Conservation (phyloP, 805 yeast species). For the Lipomyces orientalis region DNA sequence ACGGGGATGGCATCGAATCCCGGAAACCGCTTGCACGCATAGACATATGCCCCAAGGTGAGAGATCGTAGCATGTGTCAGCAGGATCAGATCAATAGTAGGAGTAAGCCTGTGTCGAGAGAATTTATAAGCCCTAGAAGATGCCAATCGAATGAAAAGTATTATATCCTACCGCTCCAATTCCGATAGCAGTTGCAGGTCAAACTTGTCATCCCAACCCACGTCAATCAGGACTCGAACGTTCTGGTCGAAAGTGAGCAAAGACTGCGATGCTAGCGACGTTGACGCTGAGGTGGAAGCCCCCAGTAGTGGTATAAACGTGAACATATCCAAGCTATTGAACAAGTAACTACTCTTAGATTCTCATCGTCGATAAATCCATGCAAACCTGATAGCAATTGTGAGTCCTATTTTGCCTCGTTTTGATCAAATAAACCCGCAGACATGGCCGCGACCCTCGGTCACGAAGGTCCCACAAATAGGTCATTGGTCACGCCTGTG, state of each 20-base stretch:
- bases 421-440: too few relatives aligned
- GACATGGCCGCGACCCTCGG: too few relatives aligned
- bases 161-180: constrained; percentile 24
- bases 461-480: too few relatives aligned
- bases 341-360: background rate
- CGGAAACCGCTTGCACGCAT: constrained; percentile 63
- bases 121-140: background rate
- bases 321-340: constrained; percentile 42
- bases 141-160: background rate
- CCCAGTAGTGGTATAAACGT: constrained; percentile 43
- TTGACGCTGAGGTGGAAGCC: constrained; percentile 26
- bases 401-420: too few relatives aligned
- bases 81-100: constrained; percentile 65
- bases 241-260: constrained; percentile 45
- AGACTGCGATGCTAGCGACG: constrained; percentile 40
- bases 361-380: background rate
- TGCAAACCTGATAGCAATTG: background rate
- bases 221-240: constrained; percentile 47
- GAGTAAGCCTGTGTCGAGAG: constrained; percentile 18
- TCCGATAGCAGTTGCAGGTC: constrained; percentile 25
- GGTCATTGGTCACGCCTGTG: too few relatives aligned
- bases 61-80: constrained; percentile 87
- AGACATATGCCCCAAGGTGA: constrained; percentile 78
- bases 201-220: constrained; percentile 48
- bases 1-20: constrained; percentile 62